Conservation (phyloP, 2,329 filamentous ascomycete genomes). For the Pseudogymnoascus sp. region DNA sequence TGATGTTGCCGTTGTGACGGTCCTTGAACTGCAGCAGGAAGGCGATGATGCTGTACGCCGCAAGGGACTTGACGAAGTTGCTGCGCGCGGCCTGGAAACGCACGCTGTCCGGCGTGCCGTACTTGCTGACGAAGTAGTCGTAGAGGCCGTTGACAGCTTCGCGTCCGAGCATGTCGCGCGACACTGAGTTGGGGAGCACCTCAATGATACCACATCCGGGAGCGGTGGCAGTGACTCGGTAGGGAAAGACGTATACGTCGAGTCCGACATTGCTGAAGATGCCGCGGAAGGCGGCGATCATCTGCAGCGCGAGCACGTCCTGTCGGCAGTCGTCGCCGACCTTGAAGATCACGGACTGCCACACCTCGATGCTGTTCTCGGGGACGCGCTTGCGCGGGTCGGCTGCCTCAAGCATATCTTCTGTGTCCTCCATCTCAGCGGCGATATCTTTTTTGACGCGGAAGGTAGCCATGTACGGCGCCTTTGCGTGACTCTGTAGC, state of each 20-base stretch:
- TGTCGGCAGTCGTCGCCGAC: conserved; percentile 98
- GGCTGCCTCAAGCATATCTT: conserved; percentile 44
- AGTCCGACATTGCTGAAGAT: conserved; percentile 94
- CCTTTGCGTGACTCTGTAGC: conserved; percentile 94
- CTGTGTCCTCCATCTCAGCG: conserved; percentile 43
- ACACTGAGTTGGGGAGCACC: conserved; percentile 94
- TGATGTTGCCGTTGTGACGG: conserved; percentile 98
- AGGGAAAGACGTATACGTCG: conserved; percentile 94
- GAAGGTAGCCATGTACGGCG: conserved; percentile 98
- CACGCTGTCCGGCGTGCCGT: conserved; percentile 91
- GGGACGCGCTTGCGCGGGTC: conserved; percentile 32
- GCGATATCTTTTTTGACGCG: conserved; percentile 75
- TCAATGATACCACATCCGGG: conserved; percentile 98
- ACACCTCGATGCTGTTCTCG: conserved; percentile 74
- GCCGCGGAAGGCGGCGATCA: conserved; percentile 94
- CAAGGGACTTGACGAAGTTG: conserved; percentile 99
- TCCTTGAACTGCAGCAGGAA: conserved; percentile 99
- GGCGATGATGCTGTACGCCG: conserved; percentile 93
- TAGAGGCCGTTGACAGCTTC: conserved; percentile 97
- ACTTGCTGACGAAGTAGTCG: conserved; percentile 96
- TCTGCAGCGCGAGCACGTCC: conserved; percentile 91
- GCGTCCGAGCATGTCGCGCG: conserved; percentile 94
- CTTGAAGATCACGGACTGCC: conserved; percentile 99
- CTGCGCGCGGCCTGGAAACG: conserved; percentile 89
- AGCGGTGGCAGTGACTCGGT: conserved; percentile 93